Percentiles rank a stretch among this genome's conserved stretches.
Evolutionary conservation across 441 rosid genomes (phyloP).

Genomic region (Aquilaria agallochum): DNA sequence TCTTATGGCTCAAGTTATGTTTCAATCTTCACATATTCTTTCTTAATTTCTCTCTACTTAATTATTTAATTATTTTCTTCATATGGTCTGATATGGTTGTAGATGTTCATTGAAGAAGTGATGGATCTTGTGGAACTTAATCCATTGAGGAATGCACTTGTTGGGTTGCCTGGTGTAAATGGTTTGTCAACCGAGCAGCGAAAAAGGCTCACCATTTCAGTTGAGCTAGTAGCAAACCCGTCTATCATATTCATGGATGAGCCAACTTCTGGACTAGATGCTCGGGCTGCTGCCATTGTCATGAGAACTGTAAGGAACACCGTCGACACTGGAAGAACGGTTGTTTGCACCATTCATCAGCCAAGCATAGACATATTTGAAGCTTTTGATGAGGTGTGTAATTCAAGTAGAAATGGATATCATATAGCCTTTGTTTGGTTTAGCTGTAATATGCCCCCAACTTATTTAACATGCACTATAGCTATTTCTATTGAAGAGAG

Average conservation of each 20-base stretch:
- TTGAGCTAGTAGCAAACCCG: conserved; percentile 60
- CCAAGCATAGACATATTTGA: conserved; percentile 59
- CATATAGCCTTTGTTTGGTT: too few species aligned
- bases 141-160: conserved; percentile 32
- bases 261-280: conserved; percentile 58
- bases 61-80: too few species aligned
- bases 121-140: conserved; percentile 46
- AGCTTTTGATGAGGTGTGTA: conserved; percentile 47
- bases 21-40: too few species aligned
- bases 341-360: conserved; percentile 59
- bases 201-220: conserved; percentile 51
- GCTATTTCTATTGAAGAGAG: conserved; percentile 49
- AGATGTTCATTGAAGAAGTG: conserved; percentile 47
- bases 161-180: conserved; percentile 41
- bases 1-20: too few species aligned
- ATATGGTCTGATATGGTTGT: conserved; percentile 8
- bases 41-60: too few species aligned
- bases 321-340: conserved; percentile 46
- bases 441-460: background rate
- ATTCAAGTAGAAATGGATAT: background rate
- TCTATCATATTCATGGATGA: conserved; percentile 60
- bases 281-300: conserved; percentile 58
- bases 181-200: conserved; percentile 61
- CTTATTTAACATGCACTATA: conserved; percentile 19
- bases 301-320: conserved; percentile 58